Base-by-base conservation (phyloP, 345 rosid genomes). In the Salix udensis region DNA sequence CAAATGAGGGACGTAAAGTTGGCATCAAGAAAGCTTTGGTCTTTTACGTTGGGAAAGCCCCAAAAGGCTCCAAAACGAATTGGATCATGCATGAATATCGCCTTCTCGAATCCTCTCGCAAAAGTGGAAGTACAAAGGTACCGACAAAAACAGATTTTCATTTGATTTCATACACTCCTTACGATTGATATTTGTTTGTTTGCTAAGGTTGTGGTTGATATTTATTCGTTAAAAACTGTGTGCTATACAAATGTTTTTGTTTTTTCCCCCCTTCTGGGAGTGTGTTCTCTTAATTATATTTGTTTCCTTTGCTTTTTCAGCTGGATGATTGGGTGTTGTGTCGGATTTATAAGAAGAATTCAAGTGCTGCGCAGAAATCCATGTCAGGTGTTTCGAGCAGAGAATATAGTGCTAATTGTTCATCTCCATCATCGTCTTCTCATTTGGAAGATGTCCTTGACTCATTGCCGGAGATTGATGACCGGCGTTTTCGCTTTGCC, bases 51-150 rank as follows among this genome's bases (percentile, higher is more conserved):
- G 99, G 99, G 0, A 96, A 91, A 75, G 94, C 99, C 4, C 98
- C 97, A 0, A 96, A 90, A 84, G 99, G 99, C 18, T 89, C 89
- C 66, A 96, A 96, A 83, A 96, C 99, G 14, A 96, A 93, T 86
- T 96, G 99, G 99, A 96, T 96, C 73, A 93, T 96, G 99, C 99
- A 96, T 65, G 99, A 96, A 77, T 96, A 92, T 75, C 93, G 99
- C 65, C 90, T 96, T 68, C 5, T 90, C n/a, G 97, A 89, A 26
- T 52, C 82, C 31, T 74, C 88, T 67, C 88, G 91, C 26, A 87
- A 86, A 75, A 76, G 52, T 53, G 95, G 97, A 67, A 90, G 95
- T 88, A 24, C 94, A 48, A 92, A 77, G 93, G 97, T 94, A 80
- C 36, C 30, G 10, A n/a, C 26, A 23, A 55, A 7, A 55, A 21